Percentiles rank a stretch among this genome's conserved stretches.
These are phyloP conservation scores for Scutellaria minor DNA, from an alignment of 257 asterid species.

Conservation along the genomic window DNA sequence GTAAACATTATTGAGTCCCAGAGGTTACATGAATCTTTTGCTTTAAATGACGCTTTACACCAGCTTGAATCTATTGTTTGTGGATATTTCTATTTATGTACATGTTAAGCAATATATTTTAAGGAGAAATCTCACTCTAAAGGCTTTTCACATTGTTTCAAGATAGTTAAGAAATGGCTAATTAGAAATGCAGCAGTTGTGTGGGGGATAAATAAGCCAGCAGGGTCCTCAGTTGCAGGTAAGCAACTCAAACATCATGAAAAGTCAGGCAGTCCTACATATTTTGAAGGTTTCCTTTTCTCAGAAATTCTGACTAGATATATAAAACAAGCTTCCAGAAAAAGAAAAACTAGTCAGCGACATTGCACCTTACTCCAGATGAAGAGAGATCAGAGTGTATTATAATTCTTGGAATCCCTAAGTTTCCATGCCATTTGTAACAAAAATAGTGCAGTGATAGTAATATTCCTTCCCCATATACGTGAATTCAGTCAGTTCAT, in stretches of 20 bases:
- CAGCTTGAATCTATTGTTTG: constrained; percentile 11
- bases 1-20: constrained; percentile 3
- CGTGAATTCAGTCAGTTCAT: constrained; percentile 2
- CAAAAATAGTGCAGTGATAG: background rate
- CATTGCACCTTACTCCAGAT: constrained; percentile 2
- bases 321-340: background rate
- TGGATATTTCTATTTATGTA: background rate
- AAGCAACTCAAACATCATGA: background rate
- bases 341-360: background rate
- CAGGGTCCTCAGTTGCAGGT: constrained; percentile 11
- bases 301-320: background rate
- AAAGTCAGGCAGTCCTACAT: background rate
- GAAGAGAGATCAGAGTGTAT: constrained; percentile 9
- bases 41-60: constrained; percentile 12
- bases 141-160: constrained; percentile 14
- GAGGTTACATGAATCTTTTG: constrained; percentile 6
- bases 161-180: constrained; percentile 6
- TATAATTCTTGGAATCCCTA: constrained; percentile 6
- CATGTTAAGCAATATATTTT: background rate
- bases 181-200: constrained; percentile 6
- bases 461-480: background rate
- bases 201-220: constrained; percentile 6
- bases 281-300: constrained; percentile 4
- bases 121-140: background rate
- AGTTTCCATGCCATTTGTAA: constrained; percentile 10